Conservation (phyloP, 306 rosid genomes). For the Lablab purpureus region DNA sequence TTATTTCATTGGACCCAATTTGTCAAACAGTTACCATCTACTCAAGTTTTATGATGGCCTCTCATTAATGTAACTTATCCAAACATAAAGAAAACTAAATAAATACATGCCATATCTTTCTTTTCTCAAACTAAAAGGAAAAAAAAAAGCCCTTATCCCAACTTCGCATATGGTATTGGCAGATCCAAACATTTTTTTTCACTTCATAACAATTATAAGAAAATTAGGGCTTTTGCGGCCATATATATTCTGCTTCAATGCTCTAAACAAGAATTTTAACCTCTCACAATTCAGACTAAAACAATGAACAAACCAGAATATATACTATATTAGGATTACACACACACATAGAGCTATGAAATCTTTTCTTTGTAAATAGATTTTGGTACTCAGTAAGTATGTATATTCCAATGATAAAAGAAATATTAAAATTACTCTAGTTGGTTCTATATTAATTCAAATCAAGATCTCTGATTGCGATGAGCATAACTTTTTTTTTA, state of each 20-base stretch:
- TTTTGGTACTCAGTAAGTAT: no score
- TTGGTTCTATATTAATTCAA: no score
- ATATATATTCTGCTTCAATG: neutral
- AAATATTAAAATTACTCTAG: no score
- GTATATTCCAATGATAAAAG: no score
- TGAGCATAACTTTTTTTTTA: no score
- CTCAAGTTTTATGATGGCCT: conserved; percentile 12
- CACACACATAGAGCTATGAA: no score
- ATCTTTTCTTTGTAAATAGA: no score
- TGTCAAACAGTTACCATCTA: conserved; percentile 22
- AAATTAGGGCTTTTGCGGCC: neutral
- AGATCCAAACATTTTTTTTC: conserved; percentile 5
- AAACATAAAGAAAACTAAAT: neutral
- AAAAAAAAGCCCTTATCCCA: neutral
- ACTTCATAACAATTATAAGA: neutral
- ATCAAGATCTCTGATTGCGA: no score
- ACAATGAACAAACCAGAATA: no score
- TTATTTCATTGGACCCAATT: conserved; percentile 18
- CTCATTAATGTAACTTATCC: conserved; percentile 7
- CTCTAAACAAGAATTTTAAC: neutral
- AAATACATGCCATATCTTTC: neutral
- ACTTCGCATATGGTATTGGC: neutral
- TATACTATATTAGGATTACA: no score
- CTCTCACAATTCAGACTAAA: no score
- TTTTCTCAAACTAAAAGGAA: neutral